Percentiles rank a stretch among this genome's conserved stretches.
These are phyloP conservation scores for Cylindrotheca fusiformis DNA, from an alignment of 108 stramenopile genomes.

Conservation along the genomic window DNA sequence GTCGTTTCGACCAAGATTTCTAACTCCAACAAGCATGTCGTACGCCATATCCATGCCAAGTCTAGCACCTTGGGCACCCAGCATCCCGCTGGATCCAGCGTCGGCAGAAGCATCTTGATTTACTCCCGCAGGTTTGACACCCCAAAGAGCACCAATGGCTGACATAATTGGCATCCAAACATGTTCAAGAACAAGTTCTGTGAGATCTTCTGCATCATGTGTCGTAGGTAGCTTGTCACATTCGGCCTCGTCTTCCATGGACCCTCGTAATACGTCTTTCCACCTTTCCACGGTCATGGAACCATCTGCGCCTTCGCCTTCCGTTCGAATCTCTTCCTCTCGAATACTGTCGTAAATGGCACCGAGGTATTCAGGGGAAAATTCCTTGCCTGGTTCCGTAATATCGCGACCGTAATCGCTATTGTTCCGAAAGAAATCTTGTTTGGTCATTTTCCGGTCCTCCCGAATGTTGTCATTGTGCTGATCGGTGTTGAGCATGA, in stretches of 20 bases:
- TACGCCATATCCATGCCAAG: constrained; percentile 82
- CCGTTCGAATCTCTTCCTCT: constrained; percentile 85
- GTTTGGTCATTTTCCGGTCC: constrained; percentile 90
- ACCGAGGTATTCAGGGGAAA: constrained; percentile 86
- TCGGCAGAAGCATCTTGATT: constrained; percentile 7
- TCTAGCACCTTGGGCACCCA: constrained; percentile 68
- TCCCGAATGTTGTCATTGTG: constrained; percentile 95
- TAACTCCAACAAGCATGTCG: constrained; percentile 69
- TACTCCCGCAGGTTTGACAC: constrained; percentile 18
- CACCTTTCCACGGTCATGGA: constrained; percentile 88
- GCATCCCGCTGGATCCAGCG: constrained; percentile 25
- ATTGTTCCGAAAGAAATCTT: constrained; percentile 91
- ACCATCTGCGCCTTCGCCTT: constrained; percentile 88
- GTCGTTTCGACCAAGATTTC: constrained; percentile 63
- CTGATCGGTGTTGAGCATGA: constrained; percentile 98
- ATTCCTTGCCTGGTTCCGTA: constrained; percentile 72
- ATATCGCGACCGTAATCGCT: constrained; percentile 91
- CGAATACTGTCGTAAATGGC: constrained; percentile 86
- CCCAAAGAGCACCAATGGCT: constrained; percentile 80
- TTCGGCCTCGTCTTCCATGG: constrained; percentile 28
- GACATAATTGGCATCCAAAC: constrained; percentile 81
- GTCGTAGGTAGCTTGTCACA: constrained; percentile 21
- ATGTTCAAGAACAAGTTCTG: constrained; percentile 78
- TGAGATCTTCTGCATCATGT: constrained; percentile 58
- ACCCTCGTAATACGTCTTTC: constrained; percentile 78